Base-by-base conservation (phyloP, 176 grass and related monocot species). In the Oryza nivara region DNA sequence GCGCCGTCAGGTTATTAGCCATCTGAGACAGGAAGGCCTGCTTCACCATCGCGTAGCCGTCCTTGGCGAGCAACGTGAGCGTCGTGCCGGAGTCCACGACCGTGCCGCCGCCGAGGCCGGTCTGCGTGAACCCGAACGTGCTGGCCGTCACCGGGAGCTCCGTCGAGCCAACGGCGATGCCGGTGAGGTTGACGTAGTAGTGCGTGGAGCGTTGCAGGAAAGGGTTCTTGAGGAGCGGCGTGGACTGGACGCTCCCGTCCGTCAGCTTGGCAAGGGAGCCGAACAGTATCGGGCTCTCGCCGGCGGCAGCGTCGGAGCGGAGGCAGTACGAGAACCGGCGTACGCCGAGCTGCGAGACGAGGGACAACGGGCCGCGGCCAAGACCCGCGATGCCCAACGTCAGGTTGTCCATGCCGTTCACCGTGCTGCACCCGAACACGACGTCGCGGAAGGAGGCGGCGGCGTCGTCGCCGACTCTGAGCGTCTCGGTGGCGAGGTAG, bases 141-240 rank as follows among this genome's bases (percentile, higher is more conserved):
- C 11, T 11, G 40, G 63, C 15, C 32, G 80, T 72, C 25, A 92
- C 81, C 2, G 77, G 41, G 26, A 94, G 77, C 7, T 83, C 77
- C 1, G 65, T 32, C 40, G 20, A 41, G 30, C 92, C 89, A 17
- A 92, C 60, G 8, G 81, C 80, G 68, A 94, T 56, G 58, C 92
- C 92, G 52, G 83, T 82, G 78, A 94, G 88, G 20, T 88, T 82
- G 23, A 94, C 83, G 83, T 91, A 94, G 74, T 94, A 94, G 76
- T 70, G 85, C 66, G 83, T 30, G 2, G 75, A 45, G 76, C 41
- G 60, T 1, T 32, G 17, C 7, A 51, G 13, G n/a, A n/a, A n/a
- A n/a, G 85, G 92, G 54, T 91, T 87, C 13, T 3, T 54, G 36
- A 87, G 16, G 22, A 94, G 73, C 48, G 86, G 84, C 56, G 79